phyloP scores from a whole-genome alignment of 1,139 yeast species.

The Entelexis sorbosivorans region DNA sequence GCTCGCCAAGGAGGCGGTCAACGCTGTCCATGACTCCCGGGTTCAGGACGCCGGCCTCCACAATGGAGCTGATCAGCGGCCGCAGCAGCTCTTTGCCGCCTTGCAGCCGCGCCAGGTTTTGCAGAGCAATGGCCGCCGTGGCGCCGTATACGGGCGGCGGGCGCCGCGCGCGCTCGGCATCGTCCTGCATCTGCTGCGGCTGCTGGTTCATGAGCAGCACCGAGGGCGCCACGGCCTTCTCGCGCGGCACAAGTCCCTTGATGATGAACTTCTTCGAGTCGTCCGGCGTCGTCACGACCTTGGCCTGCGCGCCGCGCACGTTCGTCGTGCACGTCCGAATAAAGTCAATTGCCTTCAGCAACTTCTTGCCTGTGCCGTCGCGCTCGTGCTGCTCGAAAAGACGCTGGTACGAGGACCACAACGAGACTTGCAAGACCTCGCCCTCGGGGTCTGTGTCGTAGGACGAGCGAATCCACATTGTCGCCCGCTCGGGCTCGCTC shows the following conservation, averaged over 20 bases:
- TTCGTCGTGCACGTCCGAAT: constrained; percentile 89
- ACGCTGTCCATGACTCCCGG: constrained; percentile 18
- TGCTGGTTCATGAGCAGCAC: constrained; percentile 14
- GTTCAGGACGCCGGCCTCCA: constrained; percentile 26
- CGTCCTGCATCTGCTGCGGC: constrained; percentile 3
- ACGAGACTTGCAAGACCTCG: constrained; percentile 87
- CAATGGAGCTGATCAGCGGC: constrained; percentile 24
- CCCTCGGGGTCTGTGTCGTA: constrained; percentile 67
- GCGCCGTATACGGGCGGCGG: constrained; percentile 30
- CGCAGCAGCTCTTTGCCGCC: constrained; percentile 28
- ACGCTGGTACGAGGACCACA: constrained; percentile 90
- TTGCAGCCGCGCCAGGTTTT: constrained; percentile 31
- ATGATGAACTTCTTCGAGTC: constrained; percentile 75
- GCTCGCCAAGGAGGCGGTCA: constrained; percentile 18
- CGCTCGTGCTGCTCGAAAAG: constrained; percentile 51
- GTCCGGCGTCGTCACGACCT: constrained; percentile 56
- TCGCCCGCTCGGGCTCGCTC: constrained; percentile 84
- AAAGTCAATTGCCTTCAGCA: constrained; percentile 91
- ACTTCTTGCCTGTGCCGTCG: constrained; percentile 37
- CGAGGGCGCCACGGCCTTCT: constrained; percentile 37
- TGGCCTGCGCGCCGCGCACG: constrained; percentile 83
- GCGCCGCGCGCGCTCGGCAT: constrained; percentile 13
- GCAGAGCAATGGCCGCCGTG: constrained; percentile 32
- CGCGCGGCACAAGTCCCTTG: constrained; percentile 73
- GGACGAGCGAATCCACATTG: constrained; percentile 89